Evolutionary conservation across 352 stramenopile genomes (phyloP).

Genomic region (Phytophthora pluvialis): DNA sequence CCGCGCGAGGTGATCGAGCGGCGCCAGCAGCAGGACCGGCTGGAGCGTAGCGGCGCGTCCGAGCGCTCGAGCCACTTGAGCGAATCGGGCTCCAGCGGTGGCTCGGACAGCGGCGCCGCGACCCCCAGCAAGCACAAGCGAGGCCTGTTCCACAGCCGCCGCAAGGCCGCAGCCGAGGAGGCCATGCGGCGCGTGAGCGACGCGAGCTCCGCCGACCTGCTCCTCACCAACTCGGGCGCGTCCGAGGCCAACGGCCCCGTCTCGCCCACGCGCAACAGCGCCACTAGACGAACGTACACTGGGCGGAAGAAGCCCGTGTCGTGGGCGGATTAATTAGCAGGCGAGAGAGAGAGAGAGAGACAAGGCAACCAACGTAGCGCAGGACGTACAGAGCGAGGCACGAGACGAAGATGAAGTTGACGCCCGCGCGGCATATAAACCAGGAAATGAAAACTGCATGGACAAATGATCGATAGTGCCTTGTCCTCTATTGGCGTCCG

Average conservation of each 20-base stretch:
- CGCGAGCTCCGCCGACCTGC: conserved; percentile 33
- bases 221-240: conserved; percentile 43
- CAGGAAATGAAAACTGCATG: conserved; percentile 33
- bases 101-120: conserved; percentile 46
- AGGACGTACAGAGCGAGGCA: conserved; percentile 28
- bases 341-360: not conserved
- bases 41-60: conserved; percentile 43
- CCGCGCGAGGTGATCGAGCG: conserved; percentile 42
- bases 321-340: conserved; percentile 64
- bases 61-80: conserved; percentile 56
- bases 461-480: not conserved
- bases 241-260: conserved; percentile 34
- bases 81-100: conserved; percentile 60
- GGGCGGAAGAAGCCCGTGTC: conserved; percentile 81
- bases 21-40: conserved; percentile 37
- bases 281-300: conserved; percentile 65
- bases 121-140: conserved; percentile 41
- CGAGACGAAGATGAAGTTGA: conserved; percentile 18
- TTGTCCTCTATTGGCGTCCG: not conserved
- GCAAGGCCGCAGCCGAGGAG: conserved; percentile 45
- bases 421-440: conserved; percentile 27
- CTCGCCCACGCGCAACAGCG: conserved; percentile 22
- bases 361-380: conserved; percentile 10
- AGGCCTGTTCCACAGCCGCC: conserved; percentile 49
- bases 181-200: conserved; percentile 44